These are phyloP conservation scores for Arthrobotrys pseudoclavata DNA, from an alignment of 2,329 filamentous ascomycete species.

Conservation along the genomic window DNA sequence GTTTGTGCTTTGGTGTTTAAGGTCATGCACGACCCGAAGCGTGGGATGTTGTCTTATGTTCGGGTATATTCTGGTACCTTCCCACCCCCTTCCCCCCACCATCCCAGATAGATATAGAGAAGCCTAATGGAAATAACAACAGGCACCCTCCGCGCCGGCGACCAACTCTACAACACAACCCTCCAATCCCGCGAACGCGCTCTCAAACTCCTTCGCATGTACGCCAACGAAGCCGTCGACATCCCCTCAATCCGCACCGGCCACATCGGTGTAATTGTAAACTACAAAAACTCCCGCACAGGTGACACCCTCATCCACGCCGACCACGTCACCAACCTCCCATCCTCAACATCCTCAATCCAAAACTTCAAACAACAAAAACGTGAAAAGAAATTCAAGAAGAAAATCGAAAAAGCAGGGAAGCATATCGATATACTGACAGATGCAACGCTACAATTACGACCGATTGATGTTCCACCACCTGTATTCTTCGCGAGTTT, in stretches of 20 bases:
- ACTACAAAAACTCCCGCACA: constrained; percentile 89
- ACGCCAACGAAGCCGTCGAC: constrained; percentile 94
- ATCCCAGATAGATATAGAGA: constrained; percentile 79
- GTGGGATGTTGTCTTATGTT: constrained; percentile 97
- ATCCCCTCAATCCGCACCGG: constrained; percentile 83
- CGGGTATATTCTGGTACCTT: constrained; percentile 91
- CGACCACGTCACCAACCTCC: constrained; percentile 30
- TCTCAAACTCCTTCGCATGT: constrained; percentile 97
- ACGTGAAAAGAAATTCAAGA: constrained; percentile 57
- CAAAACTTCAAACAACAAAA: constrained; percentile 49
- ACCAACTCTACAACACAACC: constrained; percentile 92
- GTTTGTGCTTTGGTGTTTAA: constrained; percentile 94
- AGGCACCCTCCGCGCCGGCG: constrained; percentile 86
- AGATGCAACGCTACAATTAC: constrained; percentile 77
- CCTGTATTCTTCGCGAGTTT: constrained; percentile 97
- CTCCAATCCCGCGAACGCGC: constrained; percentile 96
- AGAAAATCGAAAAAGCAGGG: constrained; percentile 71
- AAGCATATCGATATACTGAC: constrained; percentile 29
- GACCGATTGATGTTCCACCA: constrained; percentile 88
- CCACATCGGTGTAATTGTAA: constrained; percentile 93
- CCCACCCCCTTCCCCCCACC: constrained; percentile 83
- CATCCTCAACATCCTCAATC: constrained; percentile 21
- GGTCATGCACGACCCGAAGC: constrained; percentile 96
- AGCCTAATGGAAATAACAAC: constrained; percentile 84
- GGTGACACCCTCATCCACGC: constrained; percentile 86